Conservation (phyloP, 108 stramenopile species). For the Cyclotella choctawhatcheeana region DNA sequence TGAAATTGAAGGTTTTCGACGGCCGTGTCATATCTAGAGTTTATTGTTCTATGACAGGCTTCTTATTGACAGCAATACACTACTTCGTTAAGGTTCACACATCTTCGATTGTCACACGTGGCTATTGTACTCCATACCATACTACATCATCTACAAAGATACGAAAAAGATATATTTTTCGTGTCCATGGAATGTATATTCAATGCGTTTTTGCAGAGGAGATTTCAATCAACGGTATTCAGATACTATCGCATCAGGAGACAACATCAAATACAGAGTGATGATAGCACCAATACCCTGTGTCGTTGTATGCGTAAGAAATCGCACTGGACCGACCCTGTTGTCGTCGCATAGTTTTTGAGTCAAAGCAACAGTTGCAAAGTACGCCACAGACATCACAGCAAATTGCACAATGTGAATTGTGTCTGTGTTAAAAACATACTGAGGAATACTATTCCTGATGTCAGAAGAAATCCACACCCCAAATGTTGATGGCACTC, state of each 20-base stretch:
- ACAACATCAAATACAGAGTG: constrained; percentile 54
- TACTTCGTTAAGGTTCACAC: too few species aligned
- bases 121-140: too few species aligned
- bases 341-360: constrained; percentile 58
- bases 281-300: constrained; percentile 28
- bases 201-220: too few species aligned
- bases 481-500: constrained; percentile 39
- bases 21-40: too few species aligned
- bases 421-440: not conserved
- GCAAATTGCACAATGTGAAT: constrained; percentile 26
- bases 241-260: constrained; percentile 23
- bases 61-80: too few species aligned
- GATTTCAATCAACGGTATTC: not conserved
- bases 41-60: too few species aligned
- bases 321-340: constrained; percentile 39
- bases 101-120: too few species aligned
- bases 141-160: too few species aligned
- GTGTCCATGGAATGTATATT: too few species aligned
- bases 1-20: too few species aligned
- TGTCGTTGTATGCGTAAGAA: constrained; percentile 29
- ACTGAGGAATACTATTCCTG: not conserved
- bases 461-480: constrained; percentile 12
- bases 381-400: constrained; percentile 23
- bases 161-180: too few species aligned
- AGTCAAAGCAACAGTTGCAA: constrained; percentile 29